These are phyloP conservation scores for Alternaria atra DNA, from an alignment of 2,329 filamentous ascomycete genomes.

Conservation along the genomic window DNA sequence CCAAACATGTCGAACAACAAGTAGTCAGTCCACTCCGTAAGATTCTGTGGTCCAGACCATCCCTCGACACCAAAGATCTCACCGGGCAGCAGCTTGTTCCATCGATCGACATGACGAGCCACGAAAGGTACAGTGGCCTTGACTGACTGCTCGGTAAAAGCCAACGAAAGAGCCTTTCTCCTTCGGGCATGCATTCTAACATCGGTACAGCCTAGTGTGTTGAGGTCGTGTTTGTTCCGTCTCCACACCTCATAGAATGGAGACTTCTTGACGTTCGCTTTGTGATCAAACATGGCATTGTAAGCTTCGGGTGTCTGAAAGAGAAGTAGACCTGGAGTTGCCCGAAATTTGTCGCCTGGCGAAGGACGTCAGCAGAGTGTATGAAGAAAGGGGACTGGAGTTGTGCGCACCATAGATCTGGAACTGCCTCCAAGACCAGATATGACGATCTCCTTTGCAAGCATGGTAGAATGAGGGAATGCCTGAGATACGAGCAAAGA, in stretches of 20 bases:
- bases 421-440: constrained; percentile 25
- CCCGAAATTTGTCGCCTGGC: constrained; percentile 17
- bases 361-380: not conserved
- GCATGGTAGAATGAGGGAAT: constrained; percentile 23
- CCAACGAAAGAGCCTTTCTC: constrained; percentile 22
- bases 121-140: constrained; percentile 21
- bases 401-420: constrained; percentile 9
- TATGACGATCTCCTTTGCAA: constrained; percentile 22
- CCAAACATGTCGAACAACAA: constrained; percentile 58
- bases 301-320: constrained; percentile 69
- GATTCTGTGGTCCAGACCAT: constrained; percentile 19
- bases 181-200: constrained; percentile 20
- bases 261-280: constrained; percentile 19
- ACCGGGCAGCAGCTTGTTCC: constrained; percentile 15
- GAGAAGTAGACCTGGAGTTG: constrained; percentile 58
- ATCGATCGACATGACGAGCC: constrained; percentile 23
- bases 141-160: constrained; percentile 26
- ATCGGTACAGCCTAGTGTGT: constrained; percentile 19
- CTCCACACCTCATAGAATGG: constrained; percentile 24
- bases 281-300: constrained; percentile 51
- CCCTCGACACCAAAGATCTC: constrained; percentile 3
- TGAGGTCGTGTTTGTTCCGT: constrained; percentile 18
- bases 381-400: not conserved
- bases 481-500: constrained; percentile 13
- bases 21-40: constrained; percentile 32